Percentiles rank a stretch among this genome's conserved stretches.
phyloP scores from a whole-genome alignment of 2,329 filamentous ascomycete species.

The Stachybotrys elegans region DNA sequence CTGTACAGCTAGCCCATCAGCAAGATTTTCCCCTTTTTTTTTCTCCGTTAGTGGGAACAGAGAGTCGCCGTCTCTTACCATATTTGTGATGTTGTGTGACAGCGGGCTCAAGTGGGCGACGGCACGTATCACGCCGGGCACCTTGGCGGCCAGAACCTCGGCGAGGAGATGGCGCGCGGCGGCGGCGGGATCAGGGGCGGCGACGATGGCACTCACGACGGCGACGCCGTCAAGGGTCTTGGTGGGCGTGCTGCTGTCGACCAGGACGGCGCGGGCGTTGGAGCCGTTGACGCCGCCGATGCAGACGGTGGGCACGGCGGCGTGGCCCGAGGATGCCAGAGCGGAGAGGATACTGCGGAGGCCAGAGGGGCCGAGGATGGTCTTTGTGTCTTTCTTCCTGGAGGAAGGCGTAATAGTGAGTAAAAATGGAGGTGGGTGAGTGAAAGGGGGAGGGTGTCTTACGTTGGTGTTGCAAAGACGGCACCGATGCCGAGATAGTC shows the following conservation, averaged over 20 bases:
- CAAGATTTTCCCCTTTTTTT: no score
- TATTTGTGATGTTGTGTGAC: conserved; percentile 95
- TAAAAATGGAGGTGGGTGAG: not conserved
- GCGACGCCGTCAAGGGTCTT: conserved; percentile 76
- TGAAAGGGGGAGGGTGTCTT: conserved; percentile 23
- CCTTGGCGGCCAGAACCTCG: conserved; percentile 43
- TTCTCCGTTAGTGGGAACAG: no score
- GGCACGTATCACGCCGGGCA: conserved; percentile 47
- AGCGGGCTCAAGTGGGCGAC: conserved; percentile 65
- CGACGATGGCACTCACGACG: conserved; percentile 84
- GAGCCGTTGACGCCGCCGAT: conserved; percentile 82
- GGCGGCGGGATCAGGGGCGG: conserved; percentile 59
- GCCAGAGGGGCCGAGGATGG: conserved; percentile 48
- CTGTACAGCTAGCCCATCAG: no score
- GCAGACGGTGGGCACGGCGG: conserved; percentile 61
- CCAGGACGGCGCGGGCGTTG: conserved; percentile 70
- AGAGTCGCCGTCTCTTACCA: no score
- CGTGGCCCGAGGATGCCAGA: conserved; percentile 45
- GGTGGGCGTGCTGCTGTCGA: conserved; percentile 57
- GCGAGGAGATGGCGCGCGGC: conserved; percentile 54
- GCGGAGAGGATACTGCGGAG: conserved; percentile 47
- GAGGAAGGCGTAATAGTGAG: conserved; percentile 1
- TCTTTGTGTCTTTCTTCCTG: conserved; percentile 81
- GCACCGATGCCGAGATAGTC: conserved; percentile 91
- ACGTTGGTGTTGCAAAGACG: conserved; percentile 80